A percentile compares a stretch with the other conserved stretches of the same genome.
Evolutionary conservation across 2,329 filamentous ascomycete species (phyloP).

Genomic region (Colletotrichum aenigma): DNA sequence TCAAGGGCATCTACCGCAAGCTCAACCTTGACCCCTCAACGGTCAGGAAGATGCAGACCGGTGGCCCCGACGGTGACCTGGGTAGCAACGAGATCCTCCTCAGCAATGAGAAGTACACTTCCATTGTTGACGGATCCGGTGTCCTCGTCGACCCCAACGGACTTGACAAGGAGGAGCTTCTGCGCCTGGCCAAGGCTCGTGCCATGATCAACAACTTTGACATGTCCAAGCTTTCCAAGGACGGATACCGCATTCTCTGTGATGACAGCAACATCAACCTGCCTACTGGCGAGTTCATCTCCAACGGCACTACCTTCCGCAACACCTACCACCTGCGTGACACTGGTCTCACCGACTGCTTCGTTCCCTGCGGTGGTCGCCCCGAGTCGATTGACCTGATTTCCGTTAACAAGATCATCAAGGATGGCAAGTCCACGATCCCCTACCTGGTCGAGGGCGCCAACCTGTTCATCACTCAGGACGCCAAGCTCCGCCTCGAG

Average conservation of each 20-base stretch:
- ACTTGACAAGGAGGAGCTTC: conserved; percentile 81
- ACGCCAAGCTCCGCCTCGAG: conserved; percentile 94
- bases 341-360: conserved; percentile 78
- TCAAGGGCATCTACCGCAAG: conserved; percentile 97
- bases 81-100: conserved; percentile 98
- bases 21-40: conserved; percentile 83
- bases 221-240: conserved; percentile 78
- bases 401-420: conserved; percentile 85
- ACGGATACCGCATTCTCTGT: conserved; percentile 90
- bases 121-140: conserved; percentile 95
- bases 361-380: conserved; percentile 95
- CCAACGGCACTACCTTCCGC: conserved; percentile 93
- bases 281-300: conserved; percentile 82
- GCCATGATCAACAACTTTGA: conserved; percentile 92
- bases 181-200: conserved; percentile 83
- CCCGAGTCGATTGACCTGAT: conserved; percentile 96
- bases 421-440: conserved; percentile 83
- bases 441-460: conserved; percentile 98
- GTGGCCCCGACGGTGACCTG: conserved; percentile 93
- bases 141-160: conserved; percentile 94
- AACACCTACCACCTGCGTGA: conserved; percentile 95
- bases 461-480: conserved; percentile 98
- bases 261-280: conserved; percentile 91
- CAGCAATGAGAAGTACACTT: conserved; percentile 92
- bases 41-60: conserved; percentile 95